Evolutionary conservation across 2,329 filamentous ascomycete species (phyloP), one percentile per base, ranked within the genome.

Genomic region (Alternaria longipes): DNA sequence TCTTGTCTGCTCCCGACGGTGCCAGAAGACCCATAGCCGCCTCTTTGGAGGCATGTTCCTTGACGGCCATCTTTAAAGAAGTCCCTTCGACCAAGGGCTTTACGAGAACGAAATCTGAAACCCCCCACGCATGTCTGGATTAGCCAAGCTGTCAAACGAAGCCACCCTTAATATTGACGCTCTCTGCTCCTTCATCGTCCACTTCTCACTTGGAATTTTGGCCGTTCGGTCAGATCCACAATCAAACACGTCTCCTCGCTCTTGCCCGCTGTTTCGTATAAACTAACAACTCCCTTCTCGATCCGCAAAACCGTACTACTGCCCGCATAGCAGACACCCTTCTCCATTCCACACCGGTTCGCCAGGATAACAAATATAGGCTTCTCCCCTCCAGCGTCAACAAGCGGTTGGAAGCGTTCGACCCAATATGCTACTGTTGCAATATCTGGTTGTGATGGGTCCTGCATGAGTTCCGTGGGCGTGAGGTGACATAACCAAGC

Each of bases 341-440:
- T 86, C 67, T 94, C 92, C 1, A 80, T 82, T 0, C 91, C 92
- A 30, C 84, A 86, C 3, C 91, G 84, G 73, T 95, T 94, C 45
- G 87, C 88, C 64, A 93, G 85, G 0, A 94, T 83, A 0, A 94
- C 82, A 38, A 91, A 86, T 18, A 90, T 84, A 58, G 92, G 89
- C 36, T 65, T 63, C 1, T 70, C 70, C 9, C 54, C 63, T 44
- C 64, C 68, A 8, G 63, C 69, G 36, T 80, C 78, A 1, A 83
- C 72, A 41, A 84, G 68, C 0, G 91, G 91, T 56, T 90, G 88
- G 4, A 94, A 82, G 0, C 92, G 84, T 18, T 87, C 85, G 0
- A 92, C 81, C 92, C 91, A 94, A 69, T 94, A 94, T 0, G 86
- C 85, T 8, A 94, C 74, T 0, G 91, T 93, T 24, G 91, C 87